Evolutionary conservation across 495 filamentous ascomycete species (phyloP).

Genomic region (Penicillium arizonense): DNA sequence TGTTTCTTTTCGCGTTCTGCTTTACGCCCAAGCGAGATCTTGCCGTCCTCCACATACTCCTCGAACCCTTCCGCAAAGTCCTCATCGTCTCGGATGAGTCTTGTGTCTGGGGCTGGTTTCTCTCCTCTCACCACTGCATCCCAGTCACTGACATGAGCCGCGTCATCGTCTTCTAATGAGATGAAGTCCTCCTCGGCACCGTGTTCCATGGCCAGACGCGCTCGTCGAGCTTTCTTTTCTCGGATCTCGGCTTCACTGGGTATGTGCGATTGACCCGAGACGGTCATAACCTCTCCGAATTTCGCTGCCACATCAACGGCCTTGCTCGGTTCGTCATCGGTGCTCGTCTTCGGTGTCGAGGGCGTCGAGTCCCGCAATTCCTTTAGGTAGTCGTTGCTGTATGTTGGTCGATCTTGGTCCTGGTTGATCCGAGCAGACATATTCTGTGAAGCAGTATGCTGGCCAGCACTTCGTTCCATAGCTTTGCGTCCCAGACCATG

Average conservation of each 20-base stretch:
- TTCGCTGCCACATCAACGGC: slow-evolving; percentile 68
- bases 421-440: slow-evolving; percentile 56
- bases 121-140: slow-evolving; percentile 38
- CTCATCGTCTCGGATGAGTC: slow-evolving; percentile 85
- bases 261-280: slow-evolving; percentile 49
- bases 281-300: slow-evolving; percentile 52
- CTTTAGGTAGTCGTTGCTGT: slow-evolving; percentile 82
- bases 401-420: slow-evolving; percentile 73
- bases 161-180: slow-evolving; percentile 57
- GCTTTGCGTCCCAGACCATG: slow-evolving; percentile 65
- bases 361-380: slow-evolving; percentile 83
- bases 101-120: slow-evolving; percentile 55
- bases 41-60: slow-evolving; percentile 84
- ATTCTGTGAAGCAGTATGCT: slow-evolving; percentile 45
- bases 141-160: slow-evolving; percentile 46
- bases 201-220: slow-evolving; percentile 72
- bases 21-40: slow-evolving; percentile 72
- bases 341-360: slow-evolving; percentile 64
- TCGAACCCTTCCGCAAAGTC: slow-evolving; percentile 95
- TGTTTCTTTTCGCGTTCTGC: slow-evolving; percentile 74
- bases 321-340: slow-evolving; percentile 50
- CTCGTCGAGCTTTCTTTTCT: slow-evolving; percentile 87
- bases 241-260: slow-evolving; percentile 85
- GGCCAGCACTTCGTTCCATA: slow-evolving; percentile 68
- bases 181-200: slow-evolving; percentile 73